Conservation (phyloP, 345 rosid genomes). For the Gossypium sturtianum region DNA sequence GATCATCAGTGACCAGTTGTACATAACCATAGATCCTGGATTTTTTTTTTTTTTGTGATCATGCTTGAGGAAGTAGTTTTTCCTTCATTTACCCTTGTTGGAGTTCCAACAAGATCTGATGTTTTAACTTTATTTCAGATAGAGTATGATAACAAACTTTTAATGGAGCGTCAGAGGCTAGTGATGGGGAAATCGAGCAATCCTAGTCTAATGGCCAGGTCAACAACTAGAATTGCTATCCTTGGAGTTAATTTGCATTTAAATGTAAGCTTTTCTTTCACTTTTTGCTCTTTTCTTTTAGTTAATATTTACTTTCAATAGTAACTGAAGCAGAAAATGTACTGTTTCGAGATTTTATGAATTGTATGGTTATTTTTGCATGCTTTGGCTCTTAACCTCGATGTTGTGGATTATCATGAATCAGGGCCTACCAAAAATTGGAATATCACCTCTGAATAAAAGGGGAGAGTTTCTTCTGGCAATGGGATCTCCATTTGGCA, state of each 20-base stretch:
- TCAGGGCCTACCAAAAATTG: constrained; percentile 50
- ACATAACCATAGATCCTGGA: too few species aligned
- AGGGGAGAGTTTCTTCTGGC: constrained; percentile 73
- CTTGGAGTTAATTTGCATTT: constrained; percentile 52
- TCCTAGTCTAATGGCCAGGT: constrained; percentile 46
- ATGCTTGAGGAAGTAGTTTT: not conserved
- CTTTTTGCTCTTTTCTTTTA: not conserved
- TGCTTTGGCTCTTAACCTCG: constrained; percentile 6
- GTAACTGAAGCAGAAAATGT: not conserved
- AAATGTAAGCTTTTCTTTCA: constrained; percentile 34
- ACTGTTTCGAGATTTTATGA: not conserved
- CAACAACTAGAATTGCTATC: constrained; percentile 71
- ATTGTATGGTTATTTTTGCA: not conserved
- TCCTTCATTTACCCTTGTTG: not conserved
- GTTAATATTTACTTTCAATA: not conserved
- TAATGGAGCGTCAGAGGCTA: constrained; percentile 30
- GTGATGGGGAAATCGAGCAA: constrained; percentile 35
- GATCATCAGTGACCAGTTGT: not conserved
- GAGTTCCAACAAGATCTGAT: constrained; percentile 3
- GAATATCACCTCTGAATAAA: constrained; percentile 31
- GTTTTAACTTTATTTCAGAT: constrained; percentile 26
- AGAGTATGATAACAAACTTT: constrained; percentile 26
- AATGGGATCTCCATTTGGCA: constrained; percentile 92
- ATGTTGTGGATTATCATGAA: constrained; percentile 21
- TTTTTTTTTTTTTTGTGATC: not conserved